phyloP scores from a whole-genome alignment of 768 basidiomycete species.

The Termitomyces sp. region DNA sequence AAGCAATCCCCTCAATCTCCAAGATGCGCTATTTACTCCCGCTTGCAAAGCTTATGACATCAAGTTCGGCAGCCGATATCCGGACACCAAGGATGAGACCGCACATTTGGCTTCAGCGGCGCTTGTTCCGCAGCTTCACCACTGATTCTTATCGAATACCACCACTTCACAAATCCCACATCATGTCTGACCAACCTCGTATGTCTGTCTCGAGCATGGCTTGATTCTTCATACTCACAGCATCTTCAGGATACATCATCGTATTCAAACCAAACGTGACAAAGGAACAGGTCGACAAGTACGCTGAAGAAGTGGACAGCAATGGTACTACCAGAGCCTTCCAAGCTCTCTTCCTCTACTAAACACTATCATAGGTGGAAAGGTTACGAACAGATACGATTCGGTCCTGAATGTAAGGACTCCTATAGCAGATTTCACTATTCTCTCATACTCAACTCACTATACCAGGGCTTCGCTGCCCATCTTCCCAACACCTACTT shows the following conservation, averaged over 20 bases:
- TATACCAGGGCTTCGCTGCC: constrained; percentile 25
- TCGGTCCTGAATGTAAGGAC: constrained; percentile 32
- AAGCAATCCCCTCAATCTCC: not conserved
- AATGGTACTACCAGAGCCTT: constrained; percentile 27
- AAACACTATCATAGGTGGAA: constrained; percentile 30
- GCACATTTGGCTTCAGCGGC: not conserved
- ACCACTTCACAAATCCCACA: not conserved
- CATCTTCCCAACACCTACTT: constrained; percentile 23
- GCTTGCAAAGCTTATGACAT: constrained; percentile 1
- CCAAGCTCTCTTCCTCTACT: not conserved
- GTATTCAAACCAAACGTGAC: constrained; percentile 46
- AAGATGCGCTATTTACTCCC: constrained; percentile 3
- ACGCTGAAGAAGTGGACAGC: constrained; percentile 28
- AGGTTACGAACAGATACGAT: constrained; percentile 35
- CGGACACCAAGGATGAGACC: not conserved
- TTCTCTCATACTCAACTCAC: not conserved
- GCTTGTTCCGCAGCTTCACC: constrained; percentile 5
- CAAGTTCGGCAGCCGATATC: not conserved
- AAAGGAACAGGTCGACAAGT: constrained; percentile 35
- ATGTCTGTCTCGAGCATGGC: not conserved
- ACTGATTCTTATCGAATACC: constrained; percentile 7
- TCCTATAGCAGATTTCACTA: not conserved
- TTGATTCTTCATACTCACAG: not conserved
- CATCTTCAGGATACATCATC: constrained; percentile 43
- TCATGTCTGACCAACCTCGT: constrained; percentile 5